A percentile compares a stretch with the other conserved stretches of the same genome.
phyloP scores from a whole-genome alignment of 164 flowering plant species.

The Amborella trichopoda region DNA sequence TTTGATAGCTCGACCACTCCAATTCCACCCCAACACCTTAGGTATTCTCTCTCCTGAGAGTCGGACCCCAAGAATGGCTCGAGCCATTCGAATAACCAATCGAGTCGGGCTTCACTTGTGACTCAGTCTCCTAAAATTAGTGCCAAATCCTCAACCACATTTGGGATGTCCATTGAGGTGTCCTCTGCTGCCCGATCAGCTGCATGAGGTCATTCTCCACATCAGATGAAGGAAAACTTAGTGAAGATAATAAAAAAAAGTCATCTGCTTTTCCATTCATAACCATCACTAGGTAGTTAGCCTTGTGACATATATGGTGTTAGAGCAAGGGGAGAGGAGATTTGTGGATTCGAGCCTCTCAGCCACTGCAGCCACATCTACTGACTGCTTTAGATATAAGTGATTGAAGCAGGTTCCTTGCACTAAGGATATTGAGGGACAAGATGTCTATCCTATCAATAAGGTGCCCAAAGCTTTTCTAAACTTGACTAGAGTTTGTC shows the following conservation, averaged over 20 bases:
- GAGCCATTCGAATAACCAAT: constrained; percentile 54
- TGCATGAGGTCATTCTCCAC: constrained; percentile 48
- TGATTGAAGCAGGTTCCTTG: constrained; percentile 37
- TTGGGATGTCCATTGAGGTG: constrained; percentile 59
- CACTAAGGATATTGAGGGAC: constrained; percentile 62
- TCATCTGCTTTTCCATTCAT: constrained; percentile 79
- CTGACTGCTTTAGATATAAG: constrained; percentile 62
- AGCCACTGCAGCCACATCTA: constrained; percentile 46
- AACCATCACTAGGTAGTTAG: constrained; percentile 80
- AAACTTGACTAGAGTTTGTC: constrained; percentile 61
- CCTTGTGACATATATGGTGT: constrained; percentile 58
- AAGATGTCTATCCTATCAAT: constrained; percentile 64
- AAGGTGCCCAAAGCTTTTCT: constrained; percentile 55
- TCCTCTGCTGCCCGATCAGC: constrained; percentile 73
- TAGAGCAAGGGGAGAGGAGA: constrained; percentile 23
- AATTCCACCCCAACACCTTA: constrained; percentile 61
- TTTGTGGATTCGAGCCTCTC: constrained; percentile 43
- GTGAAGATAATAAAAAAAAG: constrained; percentile 50
- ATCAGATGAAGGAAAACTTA: constrained; percentile 53
- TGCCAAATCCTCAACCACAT: constrained; percentile 60
- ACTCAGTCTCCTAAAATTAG: constrained; percentile 59
- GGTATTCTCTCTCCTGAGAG: constrained; percentile 53
- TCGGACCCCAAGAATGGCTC: constrained; percentile 44
- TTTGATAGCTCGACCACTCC: constrained; percentile 54
- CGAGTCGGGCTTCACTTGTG: constrained; percentile 23